These are phyloP conservation scores for Martensiomyces pterosporus DNA, from an alignment of 192 early-diverging fungal species.

Conservation along the genomic window DNA sequence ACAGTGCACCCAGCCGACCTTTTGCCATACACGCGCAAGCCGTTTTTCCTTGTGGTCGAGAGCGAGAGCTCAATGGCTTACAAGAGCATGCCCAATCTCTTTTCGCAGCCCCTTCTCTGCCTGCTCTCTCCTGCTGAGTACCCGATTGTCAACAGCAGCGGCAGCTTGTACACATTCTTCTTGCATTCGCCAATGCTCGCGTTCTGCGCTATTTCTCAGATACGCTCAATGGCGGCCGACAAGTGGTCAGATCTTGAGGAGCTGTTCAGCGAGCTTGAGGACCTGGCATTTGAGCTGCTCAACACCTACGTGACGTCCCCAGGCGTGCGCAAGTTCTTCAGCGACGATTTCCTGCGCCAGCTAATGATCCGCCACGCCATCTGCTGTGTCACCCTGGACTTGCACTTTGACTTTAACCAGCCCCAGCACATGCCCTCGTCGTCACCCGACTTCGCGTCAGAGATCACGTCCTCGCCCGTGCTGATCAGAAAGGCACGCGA, in stretches of 20 bases:
- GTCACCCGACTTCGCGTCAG: conserved; percentile 22
- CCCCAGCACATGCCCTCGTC: conserved; percentile 31
- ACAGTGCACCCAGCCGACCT: conserved; percentile 88
- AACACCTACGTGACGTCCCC: conserved; percentile 1
- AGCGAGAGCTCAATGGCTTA: conserved; percentile 86
- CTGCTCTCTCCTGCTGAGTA: conserved; percentile 89
- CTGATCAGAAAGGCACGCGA: conserved; percentile 18
- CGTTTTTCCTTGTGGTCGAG: conserved; percentile 91
- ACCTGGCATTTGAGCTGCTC: conserved; percentile 19
- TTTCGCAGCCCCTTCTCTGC: conserved; percentile 81
- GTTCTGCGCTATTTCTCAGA: conserved; percentile 63
- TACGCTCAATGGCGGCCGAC: conserved; percentile 9
- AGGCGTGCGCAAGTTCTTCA: conserved; percentile 65
- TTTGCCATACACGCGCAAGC: conserved; percentile 91
- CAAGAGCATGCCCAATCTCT: conserved; percentile 80
- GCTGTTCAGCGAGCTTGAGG: conserved; percentile 26
- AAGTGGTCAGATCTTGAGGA: conserved; percentile 26
- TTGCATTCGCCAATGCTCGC: conserved; percentile 87
- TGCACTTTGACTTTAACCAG: conserved; percentile 51
- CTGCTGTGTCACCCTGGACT: conserved; percentile 61
- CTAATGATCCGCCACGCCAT: conserved; percentile 83
- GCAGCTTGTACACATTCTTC: conserved; percentile 92
- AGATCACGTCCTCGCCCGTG: conserved; percentile 7
- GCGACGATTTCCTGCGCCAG: conserved; percentile 90
- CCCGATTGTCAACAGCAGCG: conserved; percentile 65